Percentiles rank a stretch among this genome's conserved stretches.
These are phyloP conservation scores for Tetrahymena thermophila DNA, from an alignment of 73 alveolate genomes.

Conservation along the genomic window DNA sequence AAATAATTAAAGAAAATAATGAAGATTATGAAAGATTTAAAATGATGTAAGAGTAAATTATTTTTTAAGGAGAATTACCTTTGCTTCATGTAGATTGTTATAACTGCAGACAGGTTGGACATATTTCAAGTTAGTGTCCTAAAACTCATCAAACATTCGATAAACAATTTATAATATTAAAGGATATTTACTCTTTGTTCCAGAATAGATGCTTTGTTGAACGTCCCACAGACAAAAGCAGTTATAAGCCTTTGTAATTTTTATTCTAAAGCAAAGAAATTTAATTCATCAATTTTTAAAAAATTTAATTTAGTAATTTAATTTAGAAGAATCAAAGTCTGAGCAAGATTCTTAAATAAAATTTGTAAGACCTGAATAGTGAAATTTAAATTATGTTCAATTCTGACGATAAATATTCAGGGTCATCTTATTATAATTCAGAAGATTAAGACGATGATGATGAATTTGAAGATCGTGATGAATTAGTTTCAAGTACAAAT, in stretches of 20 bases:
- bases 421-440: background rate
- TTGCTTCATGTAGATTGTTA: background rate
- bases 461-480: background rate
- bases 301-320: no score
- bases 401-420: background rate
- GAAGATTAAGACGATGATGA: background rate
- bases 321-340: no score
- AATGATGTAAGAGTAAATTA: background rate
- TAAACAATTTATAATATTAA: background rate
- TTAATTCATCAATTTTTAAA: no score
- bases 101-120: background rate
- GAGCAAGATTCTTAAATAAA: no score
- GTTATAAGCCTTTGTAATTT: no score
- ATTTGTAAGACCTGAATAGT: background rate
- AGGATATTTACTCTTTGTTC: background rate
- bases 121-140: background rate
- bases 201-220: no score
- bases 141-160: background rate
- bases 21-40: constrained; percentile 17
- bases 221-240: no score
- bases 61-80: background rate
- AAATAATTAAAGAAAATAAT: background rate
- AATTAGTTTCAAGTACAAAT: background rate
- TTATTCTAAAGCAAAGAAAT: no score
- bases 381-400: background rate